These are phyloP conservation scores for Penicillium sp. DNA, from an alignment of 2,329 filamentous ascomycete species.

Conservation along the genomic window DNA sequence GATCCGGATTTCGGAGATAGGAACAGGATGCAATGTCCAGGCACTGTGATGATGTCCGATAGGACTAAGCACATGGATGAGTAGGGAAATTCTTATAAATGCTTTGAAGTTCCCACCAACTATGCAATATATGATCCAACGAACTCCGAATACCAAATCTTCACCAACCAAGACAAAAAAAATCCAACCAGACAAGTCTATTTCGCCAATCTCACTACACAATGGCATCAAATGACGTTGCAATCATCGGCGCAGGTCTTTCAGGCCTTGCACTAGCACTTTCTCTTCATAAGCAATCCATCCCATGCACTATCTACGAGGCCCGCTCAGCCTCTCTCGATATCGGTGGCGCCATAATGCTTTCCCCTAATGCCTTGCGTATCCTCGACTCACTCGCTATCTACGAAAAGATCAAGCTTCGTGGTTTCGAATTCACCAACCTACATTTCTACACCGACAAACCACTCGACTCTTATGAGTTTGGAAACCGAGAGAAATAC, in stretches of 20 bases:
- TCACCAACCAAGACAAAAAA: neutral
- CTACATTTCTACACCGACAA: conserved; percentile 53
- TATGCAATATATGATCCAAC: neutral
- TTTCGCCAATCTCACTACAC: neutral
- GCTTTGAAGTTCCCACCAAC: neutral
- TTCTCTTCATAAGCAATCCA: conserved; percentile 58
- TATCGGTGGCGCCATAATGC: conserved; percentile 63
- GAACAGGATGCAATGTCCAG: too few relatives aligned
- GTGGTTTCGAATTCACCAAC: conserved; percentile 59
- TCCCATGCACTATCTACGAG: conserved; percentile 61
- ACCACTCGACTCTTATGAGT: conserved; percentile 51
- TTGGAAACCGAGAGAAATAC: conserved; percentile 56
- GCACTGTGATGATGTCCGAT: neutral
- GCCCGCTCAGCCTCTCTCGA: conserved; percentile 52
- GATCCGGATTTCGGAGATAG: conserved; percentile 7
- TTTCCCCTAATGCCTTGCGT: conserved; percentile 64
- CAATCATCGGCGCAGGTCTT: conserved; percentile 58
- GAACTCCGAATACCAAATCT: neutral
- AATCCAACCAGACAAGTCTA: neutral
- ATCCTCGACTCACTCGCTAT: conserved; percentile 60
- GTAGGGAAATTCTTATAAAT: neutral
- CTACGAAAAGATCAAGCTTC: conserved; percentile 53
- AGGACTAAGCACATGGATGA: neutral
- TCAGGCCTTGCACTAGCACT: conserved; percentile 63
- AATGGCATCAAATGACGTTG: conserved; percentile 37